Evolutionary conservation across 2,329 filamentous ascomycete genomes (phyloP).

Genomic region (Parastagonospora avenae): DNA sequence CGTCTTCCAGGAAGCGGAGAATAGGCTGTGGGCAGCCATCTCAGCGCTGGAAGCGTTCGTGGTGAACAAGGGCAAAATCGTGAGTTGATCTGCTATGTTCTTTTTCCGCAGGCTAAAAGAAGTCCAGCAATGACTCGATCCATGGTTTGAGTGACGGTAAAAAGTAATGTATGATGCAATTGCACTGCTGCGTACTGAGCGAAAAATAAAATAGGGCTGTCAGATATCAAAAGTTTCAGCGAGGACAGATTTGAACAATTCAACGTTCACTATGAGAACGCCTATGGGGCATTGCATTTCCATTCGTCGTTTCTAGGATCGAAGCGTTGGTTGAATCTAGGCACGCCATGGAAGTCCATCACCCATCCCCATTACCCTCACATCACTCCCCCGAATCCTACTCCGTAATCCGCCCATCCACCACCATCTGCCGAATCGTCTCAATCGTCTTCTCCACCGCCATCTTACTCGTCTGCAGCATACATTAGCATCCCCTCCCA

Average conservation of each 20-base stretch:
- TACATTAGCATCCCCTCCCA: slow-evolving; percentile 13
- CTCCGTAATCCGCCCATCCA: slow-evolving; percentile 40
- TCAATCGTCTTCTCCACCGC: slow-evolving; percentile 53
- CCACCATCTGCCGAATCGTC: slow-evolving; percentile 50
- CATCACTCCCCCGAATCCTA: background rate
- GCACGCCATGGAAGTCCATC: too few relatives aligned
- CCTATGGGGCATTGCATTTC: background rate
- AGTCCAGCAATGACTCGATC: slow-evolving; percentile 28
- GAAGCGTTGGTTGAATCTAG: too few relatives aligned
- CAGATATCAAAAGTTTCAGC: background rate
- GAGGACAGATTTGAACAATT: background rate
- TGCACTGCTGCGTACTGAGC: background rate
- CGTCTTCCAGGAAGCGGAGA: slow-evolving; percentile 94
- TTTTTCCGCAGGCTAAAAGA: background rate
- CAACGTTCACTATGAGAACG: background rate
- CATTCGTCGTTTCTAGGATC: too few relatives aligned
- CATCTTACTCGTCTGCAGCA: slow-evolving; percentile 43
- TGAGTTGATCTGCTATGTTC: slow-evolving; percentile 1
- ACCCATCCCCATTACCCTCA: too few relatives aligned
- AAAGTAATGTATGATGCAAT: background rate
- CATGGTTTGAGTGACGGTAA: slow-evolving; percentile 27
- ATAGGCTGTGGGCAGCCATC: slow-evolving; percentile 88
- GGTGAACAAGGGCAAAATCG: slow-evolving; percentile 89
- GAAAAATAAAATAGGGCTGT: too few relatives aligned
- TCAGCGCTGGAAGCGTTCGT: slow-evolving; percentile 86